A percentile compares a stretch with the other conserved stretches of the same genome.
These are phyloP conservation scores for Mycosphaerelloides madeirae DNA, from an alignment of 2,329 filamentous ascomycete species.

Conservation along the genomic window DNA sequence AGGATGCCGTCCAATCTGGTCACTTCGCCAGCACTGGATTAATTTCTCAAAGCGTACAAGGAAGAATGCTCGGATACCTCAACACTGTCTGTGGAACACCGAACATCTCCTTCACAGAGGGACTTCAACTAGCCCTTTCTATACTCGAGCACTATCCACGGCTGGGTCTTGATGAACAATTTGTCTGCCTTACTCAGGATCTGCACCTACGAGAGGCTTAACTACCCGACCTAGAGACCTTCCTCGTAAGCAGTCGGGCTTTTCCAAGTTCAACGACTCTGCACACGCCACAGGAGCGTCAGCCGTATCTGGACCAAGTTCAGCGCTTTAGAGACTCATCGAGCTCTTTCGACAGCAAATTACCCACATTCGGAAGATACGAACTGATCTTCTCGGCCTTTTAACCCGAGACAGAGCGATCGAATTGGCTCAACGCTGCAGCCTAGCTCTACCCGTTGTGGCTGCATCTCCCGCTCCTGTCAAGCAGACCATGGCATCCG, in stretches of 20 bases:
- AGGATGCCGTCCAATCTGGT: background rate
- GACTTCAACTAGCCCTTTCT: background rate
- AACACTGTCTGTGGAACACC: background rate
- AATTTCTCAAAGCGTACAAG: background rate
- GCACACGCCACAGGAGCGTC: background rate
- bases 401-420: background rate
- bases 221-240: background rate
- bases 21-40: background rate
- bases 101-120: background rate
- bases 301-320: background rate
- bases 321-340: background rate
- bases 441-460: background rate
- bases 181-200: conserved; percentile 4
- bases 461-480: too few species aligned
- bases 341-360: background rate
- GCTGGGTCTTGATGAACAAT: conserved; percentile 1
- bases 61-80: background rate
- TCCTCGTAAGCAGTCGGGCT: background rate
- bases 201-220: background rate
- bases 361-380: background rate
- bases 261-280: background rate
- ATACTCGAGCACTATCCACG: background rate
- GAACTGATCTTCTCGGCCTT: background rate
- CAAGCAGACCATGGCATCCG: background rate
- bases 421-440: background rate